phyloP scores from a whole-genome alignment of 2,329 filamentous ascomycete genomes.

The Purpureocillium takamizusanense region DNA sequence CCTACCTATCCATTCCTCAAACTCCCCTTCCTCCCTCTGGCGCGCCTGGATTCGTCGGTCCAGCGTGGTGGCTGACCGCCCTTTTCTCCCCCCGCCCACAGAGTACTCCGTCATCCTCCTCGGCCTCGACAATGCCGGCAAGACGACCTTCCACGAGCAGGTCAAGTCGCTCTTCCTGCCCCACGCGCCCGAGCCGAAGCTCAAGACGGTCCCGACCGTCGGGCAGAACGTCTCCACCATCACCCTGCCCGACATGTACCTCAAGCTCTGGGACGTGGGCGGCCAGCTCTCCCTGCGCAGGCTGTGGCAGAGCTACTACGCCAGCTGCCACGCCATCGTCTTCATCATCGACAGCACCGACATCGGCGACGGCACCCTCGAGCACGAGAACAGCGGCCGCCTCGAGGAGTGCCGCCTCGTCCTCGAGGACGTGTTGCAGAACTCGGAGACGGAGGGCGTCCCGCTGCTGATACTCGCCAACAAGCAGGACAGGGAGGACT shows the following conservation, averaged over 20 bases:
- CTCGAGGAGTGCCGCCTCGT: constrained; percentile 85
- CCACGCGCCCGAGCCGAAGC: constrained; percentile 52
- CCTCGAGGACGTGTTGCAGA: constrained; percentile 80
- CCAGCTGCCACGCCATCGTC: constrained; percentile 88
- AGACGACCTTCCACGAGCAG: constrained; percentile 95
- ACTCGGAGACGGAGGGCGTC: constrained; percentile 82
- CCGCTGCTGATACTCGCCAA: constrained; percentile 89
- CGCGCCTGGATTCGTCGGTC: constrained; percentile 3
- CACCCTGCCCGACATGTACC: constrained; percentile 84
- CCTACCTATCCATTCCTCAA: neutral
- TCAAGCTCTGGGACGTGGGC: constrained; percentile 98
- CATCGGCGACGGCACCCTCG: constrained; percentile 72
- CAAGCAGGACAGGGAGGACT: constrained; percentile 96
- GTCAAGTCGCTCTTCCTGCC: constrained; percentile 81
- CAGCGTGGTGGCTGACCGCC: neutral
- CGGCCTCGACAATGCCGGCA: constrained; percentile 95
- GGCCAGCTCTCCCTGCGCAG: constrained; percentile 83
- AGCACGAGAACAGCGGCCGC: constrained; percentile 42
- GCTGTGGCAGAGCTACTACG: constrained; percentile 95
- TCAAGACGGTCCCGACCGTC: constrained; percentile 89
- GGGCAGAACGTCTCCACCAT: constrained; percentile 95
- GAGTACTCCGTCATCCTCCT: constrained; percentile 97
- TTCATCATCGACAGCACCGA: constrained; percentile 97
- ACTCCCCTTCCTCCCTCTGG: neutral
- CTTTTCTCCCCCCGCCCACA: constrained; percentile 23